These are phyloP conservation scores for Chrysoporthe deuterocubensis DNA, from an alignment of 2,329 filamentous ascomycete genomes.

Conservation along the genomic window DNA sequence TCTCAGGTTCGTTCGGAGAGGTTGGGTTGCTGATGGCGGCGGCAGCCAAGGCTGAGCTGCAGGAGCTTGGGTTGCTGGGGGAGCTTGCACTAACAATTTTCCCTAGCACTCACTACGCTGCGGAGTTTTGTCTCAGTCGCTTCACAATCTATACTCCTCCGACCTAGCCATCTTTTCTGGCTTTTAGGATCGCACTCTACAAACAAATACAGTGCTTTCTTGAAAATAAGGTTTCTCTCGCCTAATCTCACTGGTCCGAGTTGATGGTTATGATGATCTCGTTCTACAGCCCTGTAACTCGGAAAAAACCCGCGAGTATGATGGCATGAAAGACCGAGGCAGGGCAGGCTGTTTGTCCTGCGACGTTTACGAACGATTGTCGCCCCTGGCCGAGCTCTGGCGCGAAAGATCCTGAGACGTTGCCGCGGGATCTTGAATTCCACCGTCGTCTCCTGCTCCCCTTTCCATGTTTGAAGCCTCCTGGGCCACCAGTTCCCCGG, in stretches of 20 bases:
- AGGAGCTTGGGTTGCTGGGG: neutral
- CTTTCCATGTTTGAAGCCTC: neutral
- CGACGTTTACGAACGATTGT: neutral
- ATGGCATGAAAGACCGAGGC: neutral
- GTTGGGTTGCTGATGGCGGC: neutral
- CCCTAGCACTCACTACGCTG: too few relatives aligned
- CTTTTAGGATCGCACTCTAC: too few relatives aligned
- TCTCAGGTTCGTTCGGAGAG: neutral
- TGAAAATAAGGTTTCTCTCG: too few relatives aligned
- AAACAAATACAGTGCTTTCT: too few relatives aligned
- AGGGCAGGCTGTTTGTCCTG: neutral
- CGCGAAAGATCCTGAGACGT: neutral
- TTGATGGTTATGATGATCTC: neutral
- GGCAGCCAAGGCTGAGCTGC: neutral
- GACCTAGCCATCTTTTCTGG: neutral
- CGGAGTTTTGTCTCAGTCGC: neutral
- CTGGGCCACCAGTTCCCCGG: neutral
- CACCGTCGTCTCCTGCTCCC: neutral
- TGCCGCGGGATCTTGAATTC: neutral
- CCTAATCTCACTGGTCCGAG: neutral
- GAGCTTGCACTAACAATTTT: neutral
- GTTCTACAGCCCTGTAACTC: neutral
- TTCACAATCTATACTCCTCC: neutral
- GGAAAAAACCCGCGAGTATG: neutral
- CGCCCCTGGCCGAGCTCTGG: neutral